Evolutionary conservation across 2,329 filamentous ascomycete genomes (phyloP).

Genomic region (Scedosporium dehoogii): DNA sequence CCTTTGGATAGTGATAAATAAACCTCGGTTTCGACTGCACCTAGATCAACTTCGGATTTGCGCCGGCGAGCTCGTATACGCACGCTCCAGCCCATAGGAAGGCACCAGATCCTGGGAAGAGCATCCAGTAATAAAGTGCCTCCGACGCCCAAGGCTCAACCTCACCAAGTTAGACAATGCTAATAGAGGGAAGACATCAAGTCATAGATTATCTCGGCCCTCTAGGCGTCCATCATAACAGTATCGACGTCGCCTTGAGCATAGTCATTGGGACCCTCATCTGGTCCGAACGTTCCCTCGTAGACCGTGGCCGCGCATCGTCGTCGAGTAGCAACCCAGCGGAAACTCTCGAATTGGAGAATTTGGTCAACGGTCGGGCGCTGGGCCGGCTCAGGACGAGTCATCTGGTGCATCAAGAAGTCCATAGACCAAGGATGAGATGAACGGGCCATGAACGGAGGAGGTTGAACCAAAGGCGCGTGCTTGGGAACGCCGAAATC

Average conservation of each 20-base stretch:
- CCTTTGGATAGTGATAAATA: too few relatives aligned
- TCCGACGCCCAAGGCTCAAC: too few relatives aligned
- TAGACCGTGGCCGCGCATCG: constrained; percentile 88
- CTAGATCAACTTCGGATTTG: too few relatives aligned
- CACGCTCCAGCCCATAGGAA: too few relatives aligned
- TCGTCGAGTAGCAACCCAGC: constrained; percentile 69
- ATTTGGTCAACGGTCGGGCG: constrained; percentile 70
- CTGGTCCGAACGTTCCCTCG: constrained; percentile 91
- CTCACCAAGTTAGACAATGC: too few relatives aligned
- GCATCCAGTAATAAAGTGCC: too few relatives aligned
- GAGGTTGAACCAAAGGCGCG: constrained; percentile 51
- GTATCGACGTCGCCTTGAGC: constrained; percentile 27
- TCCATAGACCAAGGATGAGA: constrained; percentile 68
- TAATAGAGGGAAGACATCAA: too few relatives aligned
- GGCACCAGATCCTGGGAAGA: too few relatives aligned
- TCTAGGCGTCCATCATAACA: constrained; percentile 50
- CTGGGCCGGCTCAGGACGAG: constrained; percentile 59
- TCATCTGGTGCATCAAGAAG: constrained; percentile 79
- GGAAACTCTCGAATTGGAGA: constrained; percentile 61
- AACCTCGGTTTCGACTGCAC: too few relatives aligned
- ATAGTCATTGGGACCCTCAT: constrained; percentile 30
- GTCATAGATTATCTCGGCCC: neutral
- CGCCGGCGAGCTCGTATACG: too few relatives aligned
- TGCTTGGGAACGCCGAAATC: constrained; percentile 35
- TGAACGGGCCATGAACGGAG: constrained; percentile 79